Percentiles rank a stretch among this genome's conserved stretches.
Conservation (phyloP, 2,329 filamentous ascomycete species). For the Phyllosticta citrichinensis region DNA sequence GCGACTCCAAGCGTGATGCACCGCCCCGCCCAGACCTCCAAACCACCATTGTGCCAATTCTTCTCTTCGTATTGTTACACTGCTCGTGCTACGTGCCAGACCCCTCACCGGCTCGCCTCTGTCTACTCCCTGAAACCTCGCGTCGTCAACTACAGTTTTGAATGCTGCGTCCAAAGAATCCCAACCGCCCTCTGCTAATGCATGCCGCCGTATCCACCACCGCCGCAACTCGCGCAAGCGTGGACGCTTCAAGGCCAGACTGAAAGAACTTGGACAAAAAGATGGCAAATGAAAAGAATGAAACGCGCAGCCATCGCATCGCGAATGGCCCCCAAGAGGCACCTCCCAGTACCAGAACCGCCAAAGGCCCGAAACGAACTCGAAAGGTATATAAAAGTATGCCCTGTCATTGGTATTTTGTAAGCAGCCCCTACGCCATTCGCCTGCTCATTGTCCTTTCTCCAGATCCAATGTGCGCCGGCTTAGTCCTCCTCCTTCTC, state of each 20-base stretch:
- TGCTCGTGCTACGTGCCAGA: neutral
- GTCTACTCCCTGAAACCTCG: neutral
- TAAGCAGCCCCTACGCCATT: neutral
- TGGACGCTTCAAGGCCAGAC: neutral
- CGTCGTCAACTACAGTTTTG: neutral
- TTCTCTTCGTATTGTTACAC: neutral
- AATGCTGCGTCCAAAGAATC: neutral
- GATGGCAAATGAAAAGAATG: neutral
- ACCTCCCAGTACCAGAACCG: neutral
- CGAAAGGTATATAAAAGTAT: neutral
- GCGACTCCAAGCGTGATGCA: neutral
- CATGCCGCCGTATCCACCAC: neutral
- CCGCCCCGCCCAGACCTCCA: neutral
- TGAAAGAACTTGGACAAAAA: neutral
- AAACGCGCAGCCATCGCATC: neutral
- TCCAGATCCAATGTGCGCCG: conserved; percentile 1
- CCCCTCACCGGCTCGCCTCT: neutral
- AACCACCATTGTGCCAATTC: neutral
- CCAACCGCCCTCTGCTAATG: neutral
- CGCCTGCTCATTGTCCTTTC: neutral
- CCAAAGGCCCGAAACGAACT: neutral
- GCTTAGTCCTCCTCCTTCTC: neutral
- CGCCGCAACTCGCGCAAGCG: neutral
- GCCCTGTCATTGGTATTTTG: neutral
- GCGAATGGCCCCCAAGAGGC: neutral